Conservation (phyloP, 2,329 filamentous ascomycete genomes). For the Arthrobotrys entomopaga region DNA sequence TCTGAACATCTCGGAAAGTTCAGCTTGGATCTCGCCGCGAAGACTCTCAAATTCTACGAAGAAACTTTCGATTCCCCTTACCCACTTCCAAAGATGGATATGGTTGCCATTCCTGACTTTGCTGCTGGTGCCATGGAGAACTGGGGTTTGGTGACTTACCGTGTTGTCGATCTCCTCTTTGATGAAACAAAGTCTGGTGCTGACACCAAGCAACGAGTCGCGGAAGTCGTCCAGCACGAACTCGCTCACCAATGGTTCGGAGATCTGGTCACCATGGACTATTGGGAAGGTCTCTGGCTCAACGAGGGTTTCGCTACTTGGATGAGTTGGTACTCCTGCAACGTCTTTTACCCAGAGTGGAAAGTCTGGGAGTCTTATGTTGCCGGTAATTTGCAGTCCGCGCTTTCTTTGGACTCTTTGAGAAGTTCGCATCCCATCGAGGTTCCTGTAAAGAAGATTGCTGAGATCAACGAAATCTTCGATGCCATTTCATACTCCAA, state of each 20-base stretch:
- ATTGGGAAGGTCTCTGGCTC: conserved; percentile 97
- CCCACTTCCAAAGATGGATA: conserved; percentile 92
- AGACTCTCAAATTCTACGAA: conserved; percentile 92
- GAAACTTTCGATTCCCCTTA: conserved; percentile 90
- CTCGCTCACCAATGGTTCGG: conserved; percentile 98
- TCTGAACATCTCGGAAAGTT: conserved; percentile 90
- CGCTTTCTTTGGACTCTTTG: conserved; percentile 85
- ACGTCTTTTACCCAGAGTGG: conserved; percentile 96
- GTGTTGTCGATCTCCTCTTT: conserved; percentile 87
- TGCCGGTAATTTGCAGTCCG: conserved; percentile 88
- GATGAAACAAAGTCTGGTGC: conserved; percentile 93
- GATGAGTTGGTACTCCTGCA: conserved; percentile 95
- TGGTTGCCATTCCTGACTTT: conserved; percentile 96
- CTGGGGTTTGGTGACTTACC: conserved; percentile 95
- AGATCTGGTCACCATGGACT: conserved; percentile 97
- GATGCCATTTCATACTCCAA: conserved; percentile 98
- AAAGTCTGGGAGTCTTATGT: conserved; percentile 98
- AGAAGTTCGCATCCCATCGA: conserved; percentile 97
- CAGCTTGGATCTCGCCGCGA: conserved; percentile 87
- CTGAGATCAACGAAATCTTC: conserved; percentile 98
- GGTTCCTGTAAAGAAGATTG: conserved; percentile 91
- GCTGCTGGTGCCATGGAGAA: conserved; percentile 98
- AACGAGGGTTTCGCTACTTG: conserved; percentile 93
- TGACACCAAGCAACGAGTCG: conserved; percentile 88
- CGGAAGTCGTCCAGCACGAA: conserved; percentile 96